phyloP scores from a whole-genome alignment of 2,329 filamentous ascomycete species.

The Aspergillus jensenii region DNA sequence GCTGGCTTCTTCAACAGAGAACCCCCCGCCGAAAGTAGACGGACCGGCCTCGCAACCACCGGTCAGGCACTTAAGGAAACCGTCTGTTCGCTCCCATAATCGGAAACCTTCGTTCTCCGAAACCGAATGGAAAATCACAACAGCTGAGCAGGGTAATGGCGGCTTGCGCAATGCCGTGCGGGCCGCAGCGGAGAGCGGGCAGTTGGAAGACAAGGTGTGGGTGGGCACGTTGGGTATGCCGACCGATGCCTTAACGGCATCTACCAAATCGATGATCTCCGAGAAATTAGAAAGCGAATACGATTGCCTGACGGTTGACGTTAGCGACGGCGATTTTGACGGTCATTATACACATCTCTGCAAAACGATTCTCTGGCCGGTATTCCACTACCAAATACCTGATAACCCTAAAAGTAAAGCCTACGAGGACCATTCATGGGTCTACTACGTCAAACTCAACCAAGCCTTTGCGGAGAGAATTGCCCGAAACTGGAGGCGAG shows the following conservation, averaged over 20 bases:
- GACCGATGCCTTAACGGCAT: constrained; percentile 75
- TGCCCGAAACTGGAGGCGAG: constrained; percentile 86
- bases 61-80: constrained; percentile 10
- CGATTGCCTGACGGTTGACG: constrained; percentile 79
- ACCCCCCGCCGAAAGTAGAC: constrained; percentile 20
- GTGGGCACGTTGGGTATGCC: constrained; percentile 93
- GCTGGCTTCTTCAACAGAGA: constrained; percentile 20
- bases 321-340: constrained; percentile 88
- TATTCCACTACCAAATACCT: constrained; percentile 97
- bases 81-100: constrained; percentile 46
- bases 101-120: constrained; percentile 68
- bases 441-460: constrained; percentile 90
- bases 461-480: constrained; percentile 91
- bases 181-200: constrained; percentile 69
- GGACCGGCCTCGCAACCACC: constrained; percentile 11
- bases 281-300: constrained; percentile 78
- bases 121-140: constrained; percentile 80
- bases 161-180: constrained; percentile 86
- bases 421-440: constrained; percentile 95
- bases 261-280: constrained; percentile 79
- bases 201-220: constrained; percentile 76
- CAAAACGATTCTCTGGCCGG: constrained; percentile 96
- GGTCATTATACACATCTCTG: constrained; percentile 95
- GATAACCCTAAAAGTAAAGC: constrained; percentile 98
- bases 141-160: constrained; percentile 87